Percentiles rank a stretch among this genome's conserved stretches.
These are phyloP conservation scores for Trichoderma sp. DNA, from an alignment of 2,329 filamentous ascomycete genomes.

Conservation along the genomic window DNA sequence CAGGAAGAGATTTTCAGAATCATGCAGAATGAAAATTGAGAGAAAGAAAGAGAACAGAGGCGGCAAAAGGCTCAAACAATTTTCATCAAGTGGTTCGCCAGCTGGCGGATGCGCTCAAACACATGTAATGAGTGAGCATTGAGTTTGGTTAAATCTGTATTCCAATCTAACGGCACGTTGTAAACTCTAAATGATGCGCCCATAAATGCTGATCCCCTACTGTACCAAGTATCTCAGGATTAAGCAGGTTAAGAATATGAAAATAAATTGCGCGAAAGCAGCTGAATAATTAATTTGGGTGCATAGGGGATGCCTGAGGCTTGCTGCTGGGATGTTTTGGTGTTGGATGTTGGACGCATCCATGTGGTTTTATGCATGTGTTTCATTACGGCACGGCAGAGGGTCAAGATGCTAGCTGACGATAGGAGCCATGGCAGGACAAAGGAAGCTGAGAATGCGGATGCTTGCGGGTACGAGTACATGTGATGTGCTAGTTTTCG, in stretches of 20 bases:
- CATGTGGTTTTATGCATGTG: not conserved
- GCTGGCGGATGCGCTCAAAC: not conserved
- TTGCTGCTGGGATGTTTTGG: not conserved
- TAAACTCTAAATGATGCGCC: not conserved
- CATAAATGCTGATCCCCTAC: not conserved
- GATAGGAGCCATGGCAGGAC: too few species aligned
- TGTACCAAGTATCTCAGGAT: not conserved
- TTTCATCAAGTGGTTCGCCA: not conserved
- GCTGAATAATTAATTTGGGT: not conserved
- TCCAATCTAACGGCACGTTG: not conserved
- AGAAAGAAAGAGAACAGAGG: not conserved
- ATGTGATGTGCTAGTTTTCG: not conserved
- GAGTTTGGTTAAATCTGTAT: not conserved
- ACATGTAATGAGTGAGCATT: not conserved
- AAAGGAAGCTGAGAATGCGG: not conserved
- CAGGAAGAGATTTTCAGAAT: too few species aligned
- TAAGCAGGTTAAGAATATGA: not conserved
- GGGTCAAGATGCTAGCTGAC: not conserved
- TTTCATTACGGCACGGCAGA: not conserved
- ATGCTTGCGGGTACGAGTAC: not conserved
- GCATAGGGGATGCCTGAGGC: not conserved
- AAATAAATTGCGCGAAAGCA: not conserved
- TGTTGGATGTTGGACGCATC: not conserved
- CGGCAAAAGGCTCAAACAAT: not conserved
- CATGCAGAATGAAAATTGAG: too few species aligned